These are phyloP conservation scores for Thelonectria discophora DNA, from an alignment of 2,329 filamentous ascomycete species.

Conservation along the genomic window DNA sequence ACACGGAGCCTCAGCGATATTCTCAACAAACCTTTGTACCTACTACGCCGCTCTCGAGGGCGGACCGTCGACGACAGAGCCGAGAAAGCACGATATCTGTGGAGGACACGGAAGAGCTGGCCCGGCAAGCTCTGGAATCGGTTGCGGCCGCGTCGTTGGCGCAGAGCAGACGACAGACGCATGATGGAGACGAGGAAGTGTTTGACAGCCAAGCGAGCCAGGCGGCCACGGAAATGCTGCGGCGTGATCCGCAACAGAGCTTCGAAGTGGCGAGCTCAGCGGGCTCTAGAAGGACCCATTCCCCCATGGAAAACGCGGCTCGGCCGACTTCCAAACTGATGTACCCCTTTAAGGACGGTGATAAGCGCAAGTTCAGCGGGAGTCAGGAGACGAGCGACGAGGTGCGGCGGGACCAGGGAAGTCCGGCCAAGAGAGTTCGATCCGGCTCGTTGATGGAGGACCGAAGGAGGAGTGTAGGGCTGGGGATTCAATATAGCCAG, in stretches of 20 bases:
- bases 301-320: constrained; percentile 54
- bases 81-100: constrained; percentile 88
- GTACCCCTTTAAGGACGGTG: constrained; percentile 54
- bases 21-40: constrained; percentile 52
- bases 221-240: constrained; percentile 78
- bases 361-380: constrained; percentile 62
- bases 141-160: constrained; percentile 57
- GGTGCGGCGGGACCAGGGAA: constrained; percentile 49
- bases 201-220: constrained; percentile 81
- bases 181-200: constrained; percentile 58
- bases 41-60: constrained; percentile 54
- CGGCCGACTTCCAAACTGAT: constrained; percentile 63
- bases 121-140: constrained; percentile 62
- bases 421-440: constrained; percentile 62
- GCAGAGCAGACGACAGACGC: constrained; percentile 40
- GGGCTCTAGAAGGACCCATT: constrained; percentile 56
- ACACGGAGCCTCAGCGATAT: constrained; percentile 64
- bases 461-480: constrained; percentile 52
- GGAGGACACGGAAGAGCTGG: constrained; percentile 66
- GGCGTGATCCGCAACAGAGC: constrained; percentile 64
- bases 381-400: constrained; percentile 43
- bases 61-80: constrained; percentile 68
- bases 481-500: constrained; percentile 61
- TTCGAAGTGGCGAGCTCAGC: constrained; percentile 59
- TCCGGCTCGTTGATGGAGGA: constrained; percentile 52